Evolutionary conservation across 805 yeast genomes (phyloP).

Genomic region (Lachancea sp.): DNA sequence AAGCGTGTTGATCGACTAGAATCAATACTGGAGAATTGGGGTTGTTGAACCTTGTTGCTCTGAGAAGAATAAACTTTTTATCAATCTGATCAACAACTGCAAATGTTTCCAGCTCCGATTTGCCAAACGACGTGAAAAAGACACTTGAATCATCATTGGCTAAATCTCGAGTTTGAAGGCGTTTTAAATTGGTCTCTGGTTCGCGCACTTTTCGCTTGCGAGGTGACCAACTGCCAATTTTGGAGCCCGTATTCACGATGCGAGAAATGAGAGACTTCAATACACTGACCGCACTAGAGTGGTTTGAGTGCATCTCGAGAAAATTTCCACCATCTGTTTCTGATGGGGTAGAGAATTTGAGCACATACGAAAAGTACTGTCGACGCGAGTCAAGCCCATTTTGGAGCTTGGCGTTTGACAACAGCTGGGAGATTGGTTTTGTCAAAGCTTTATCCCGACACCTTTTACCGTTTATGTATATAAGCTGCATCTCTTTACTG

Average conservation of each 20-base stretch:
- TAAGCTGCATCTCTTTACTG: constrained; percentile 37
- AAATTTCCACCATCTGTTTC: neutral
- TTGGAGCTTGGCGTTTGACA: constrained; percentile 9
- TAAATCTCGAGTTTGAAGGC: neutral
- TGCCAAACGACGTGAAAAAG: neutral
- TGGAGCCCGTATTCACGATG: neutral
- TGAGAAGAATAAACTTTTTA: constrained; percentile 53
- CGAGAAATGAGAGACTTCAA: neutral
- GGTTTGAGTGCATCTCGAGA: neutral
- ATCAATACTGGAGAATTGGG: constrained; percentile 26
- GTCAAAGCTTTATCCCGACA: constrained; percentile 18
- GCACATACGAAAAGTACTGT: neutral
- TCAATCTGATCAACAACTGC: constrained; percentile 54
- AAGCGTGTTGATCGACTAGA: constrained; percentile 76
- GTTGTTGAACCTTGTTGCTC: constrained; percentile 5
- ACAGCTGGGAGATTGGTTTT: constrained; percentile 20
- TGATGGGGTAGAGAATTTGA: neutral
- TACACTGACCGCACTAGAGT: neutral
- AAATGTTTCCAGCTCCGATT: constrained; percentile 8
- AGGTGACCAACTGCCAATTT: neutral
- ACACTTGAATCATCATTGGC: neutral
- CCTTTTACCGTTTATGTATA: constrained; percentile 40
- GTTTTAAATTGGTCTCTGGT: neutral
- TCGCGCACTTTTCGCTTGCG: neutral
- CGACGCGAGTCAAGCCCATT: neutral